Percentiles rank a stretch among this genome's conserved stretches.
Evolutionary conservation across 805 yeast genomes (phyloP).

Genomic region (Saccharomycopsis babjevae): DNA sequence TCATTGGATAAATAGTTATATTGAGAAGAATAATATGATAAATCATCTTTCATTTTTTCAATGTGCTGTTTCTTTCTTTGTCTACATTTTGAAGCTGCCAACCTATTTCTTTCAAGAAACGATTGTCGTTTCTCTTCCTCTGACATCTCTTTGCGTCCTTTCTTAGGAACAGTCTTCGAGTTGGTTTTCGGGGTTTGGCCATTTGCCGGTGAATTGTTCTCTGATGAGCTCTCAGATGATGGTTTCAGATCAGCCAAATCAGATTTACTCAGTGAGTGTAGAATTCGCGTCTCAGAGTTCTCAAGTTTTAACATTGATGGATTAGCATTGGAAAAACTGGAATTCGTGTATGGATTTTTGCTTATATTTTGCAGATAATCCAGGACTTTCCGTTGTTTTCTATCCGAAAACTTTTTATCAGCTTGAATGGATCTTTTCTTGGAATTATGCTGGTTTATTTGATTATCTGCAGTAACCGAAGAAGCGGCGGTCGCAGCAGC

Average conservation of each 20-base stretch:
- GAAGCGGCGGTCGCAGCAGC: background rate
- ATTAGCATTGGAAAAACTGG: background rate
- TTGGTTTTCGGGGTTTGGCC: background rate
- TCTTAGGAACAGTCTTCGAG: constrained; percentile 22
- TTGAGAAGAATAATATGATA: constrained; percentile 58
- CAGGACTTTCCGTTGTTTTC: background rate
- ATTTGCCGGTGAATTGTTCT: background rate
- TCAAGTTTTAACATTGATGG: no score
- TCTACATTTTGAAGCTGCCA: constrained; percentile 93
- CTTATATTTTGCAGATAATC: background rate
- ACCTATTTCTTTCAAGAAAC: constrained; percentile 80
- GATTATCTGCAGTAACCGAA: background rate
- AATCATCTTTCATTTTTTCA: constrained; percentile 70
- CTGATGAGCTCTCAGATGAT: background rate
- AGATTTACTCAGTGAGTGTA: no score
- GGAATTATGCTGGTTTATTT: background rate
- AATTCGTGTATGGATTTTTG: background rate
- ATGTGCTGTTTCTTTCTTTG: constrained; percentile 88
- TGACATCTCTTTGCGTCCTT: constrained; percentile 43
- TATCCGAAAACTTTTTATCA: background rate
- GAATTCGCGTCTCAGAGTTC: no score
- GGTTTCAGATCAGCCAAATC: no score
- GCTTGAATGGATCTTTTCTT: background rate
- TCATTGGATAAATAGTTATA: constrained; percentile 57
- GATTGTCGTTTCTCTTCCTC: constrained; percentile 68